Percentiles rank a stretch among this genome's conserved stretches.
These are phyloP conservation scores for Huntiella decipiens DNA, from an alignment of 2,329 filamentous ascomycete genomes.

Conservation along the genomic window DNA sequence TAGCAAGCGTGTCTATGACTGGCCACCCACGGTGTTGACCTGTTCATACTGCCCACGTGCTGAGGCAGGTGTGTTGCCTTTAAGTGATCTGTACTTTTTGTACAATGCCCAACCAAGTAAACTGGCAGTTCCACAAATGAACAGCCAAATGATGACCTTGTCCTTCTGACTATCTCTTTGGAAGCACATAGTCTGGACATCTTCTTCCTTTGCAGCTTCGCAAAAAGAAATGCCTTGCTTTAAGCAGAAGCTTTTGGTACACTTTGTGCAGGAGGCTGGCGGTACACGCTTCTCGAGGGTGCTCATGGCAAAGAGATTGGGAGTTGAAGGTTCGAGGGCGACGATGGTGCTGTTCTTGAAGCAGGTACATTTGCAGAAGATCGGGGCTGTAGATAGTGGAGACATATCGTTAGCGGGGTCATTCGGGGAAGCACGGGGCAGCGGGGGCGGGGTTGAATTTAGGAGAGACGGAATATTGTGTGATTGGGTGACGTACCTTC, in stretches of 20 bases:
- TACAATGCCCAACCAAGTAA: conserved; percentile 41
- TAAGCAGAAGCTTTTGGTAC: conserved; percentile 47
- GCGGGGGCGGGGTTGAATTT: neutral
- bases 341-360: conserved; percentile 52
- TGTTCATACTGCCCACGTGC: too few species aligned
- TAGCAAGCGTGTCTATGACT: neutral
- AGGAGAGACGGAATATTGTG: neutral
- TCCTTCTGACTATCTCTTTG: conserved; percentile 50
- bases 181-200: conserved; percentile 44
- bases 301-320: conserved; percentile 14
- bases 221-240: conserved; percentile 41
- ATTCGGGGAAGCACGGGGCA: neutral
- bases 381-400: conserved; percentile 26
- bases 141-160: conserved; percentile 45
- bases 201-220: conserved; percentile 40
- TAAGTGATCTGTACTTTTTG: conserved; percentile 4
- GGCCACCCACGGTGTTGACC: neutral
- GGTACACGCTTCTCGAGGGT: conserved; percentile 16
- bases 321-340: conserved; percentile 25
- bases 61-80: too few species aligned
- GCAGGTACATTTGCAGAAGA: conserved; percentile 53
- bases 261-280: conserved; percentile 33
- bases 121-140: conserved; percentile 38
- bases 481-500: conserved; percentile 20
- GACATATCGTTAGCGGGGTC: neutral